Evolutionary conservation across 768 basidiomycete species (phyloP).

Genomic region (Leccinum uliginosum): DNA sequence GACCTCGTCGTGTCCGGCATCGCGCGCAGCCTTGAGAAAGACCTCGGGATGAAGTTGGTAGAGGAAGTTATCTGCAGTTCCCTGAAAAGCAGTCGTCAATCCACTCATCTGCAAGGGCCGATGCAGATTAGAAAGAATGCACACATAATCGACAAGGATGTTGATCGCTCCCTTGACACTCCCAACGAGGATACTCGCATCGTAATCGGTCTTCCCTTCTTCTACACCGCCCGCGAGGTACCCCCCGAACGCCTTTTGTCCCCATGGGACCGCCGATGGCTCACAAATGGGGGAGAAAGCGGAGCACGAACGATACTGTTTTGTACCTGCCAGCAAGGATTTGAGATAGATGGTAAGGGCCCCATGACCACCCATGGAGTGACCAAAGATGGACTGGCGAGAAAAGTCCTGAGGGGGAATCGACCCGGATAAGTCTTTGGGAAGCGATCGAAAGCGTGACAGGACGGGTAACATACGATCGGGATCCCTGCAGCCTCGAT

Average conservation of each 20-base stretch:
- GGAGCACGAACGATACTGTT: slow-evolving; percentile 79
- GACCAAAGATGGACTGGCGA: slow-evolving; percentile 88
- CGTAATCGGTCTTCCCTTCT: slow-evolving; percentile 72
- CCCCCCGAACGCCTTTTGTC: slow-evolving; percentile 83
- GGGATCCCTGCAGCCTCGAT: slow-evolving; percentile 71
- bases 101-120: not conserved
- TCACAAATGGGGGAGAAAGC: slow-evolving; percentile 88
- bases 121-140: slow-evolving; percentile 19
- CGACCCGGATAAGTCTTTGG: not conserved
- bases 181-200: slow-evolving; percentile 80
- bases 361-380: slow-evolving; percentile 98
- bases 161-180: slow-evolving; percentile 60
- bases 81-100: slow-evolving; percentile 39
- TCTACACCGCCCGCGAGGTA: slow-evolving; percentile 75
- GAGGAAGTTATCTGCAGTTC: slow-evolving; percentile 76
- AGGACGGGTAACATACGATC: slow-evolving; percentile 48
- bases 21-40: slow-evolving; percentile 74
- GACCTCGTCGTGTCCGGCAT: slow-evolving; percentile 64
- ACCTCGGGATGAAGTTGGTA: slow-evolving; percentile 89
- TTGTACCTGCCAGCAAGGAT: slow-evolving; percentile 46
- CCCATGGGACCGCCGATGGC: slow-evolving; percentile 86
- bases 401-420: slow-evolving; percentile 59
- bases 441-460: not conserved
- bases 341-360: slow-evolving; percentile 87
- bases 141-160: slow-evolving; percentile 82